phyloP scores from a whole-genome alignment of 2,329 filamentous ascomycete genomes.

The Aspergillus eucalypticola region DNA sequence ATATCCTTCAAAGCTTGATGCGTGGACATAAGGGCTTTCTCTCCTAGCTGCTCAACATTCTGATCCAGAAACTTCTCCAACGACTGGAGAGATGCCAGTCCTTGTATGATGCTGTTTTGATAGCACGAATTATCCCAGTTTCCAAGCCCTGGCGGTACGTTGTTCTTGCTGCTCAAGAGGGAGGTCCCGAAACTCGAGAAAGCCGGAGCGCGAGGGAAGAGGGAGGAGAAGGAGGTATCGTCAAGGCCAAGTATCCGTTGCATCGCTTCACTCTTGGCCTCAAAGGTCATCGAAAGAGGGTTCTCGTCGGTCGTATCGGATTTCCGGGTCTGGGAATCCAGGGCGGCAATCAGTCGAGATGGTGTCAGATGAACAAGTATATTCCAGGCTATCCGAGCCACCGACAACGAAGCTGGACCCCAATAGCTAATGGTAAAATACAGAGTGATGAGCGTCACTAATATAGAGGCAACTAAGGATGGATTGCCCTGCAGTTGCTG shows the following conservation, averaged over 20 bases:
- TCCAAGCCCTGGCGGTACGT: slow-evolving; percentile 64
- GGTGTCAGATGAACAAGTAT: slow-evolving; percentile 42
- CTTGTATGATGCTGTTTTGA: slow-evolving; percentile 92
- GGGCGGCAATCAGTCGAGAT: slow-evolving; percentile 41
- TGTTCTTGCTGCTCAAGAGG: slow-evolving; percentile 37
- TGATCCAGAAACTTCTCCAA: slow-evolving; percentile 66
- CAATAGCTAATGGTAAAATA: slow-evolving; percentile 35
- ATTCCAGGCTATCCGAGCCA: slow-evolving; percentile 41
- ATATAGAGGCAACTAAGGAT: slow-evolving; percentile 29
- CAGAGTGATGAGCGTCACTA: slow-evolving; percentile 30
- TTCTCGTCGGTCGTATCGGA: slow-evolving; percentile 43
- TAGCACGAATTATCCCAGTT: slow-evolving; percentile 97
- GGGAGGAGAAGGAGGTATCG: slow-evolving; percentile 59
- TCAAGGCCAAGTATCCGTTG: slow-evolving; percentile 64
- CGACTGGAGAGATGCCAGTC: slow-evolving; percentile 72
- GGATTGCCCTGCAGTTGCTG: slow-evolving; percentile 30
- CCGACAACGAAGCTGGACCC: slow-evolving; percentile 29
- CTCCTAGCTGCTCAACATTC: slow-evolving; percentile 40
- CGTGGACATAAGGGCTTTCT: slow-evolving; percentile 46
- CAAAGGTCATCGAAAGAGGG: slow-evolving; percentile 35
- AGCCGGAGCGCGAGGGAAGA: slow-evolving; percentile 57
- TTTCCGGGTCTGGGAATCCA: slow-evolving; percentile 54
- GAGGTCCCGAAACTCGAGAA: slow-evolving; percentile 56
- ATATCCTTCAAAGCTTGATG: slow-evolving; percentile 63
- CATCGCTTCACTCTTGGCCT: slow-evolving; percentile 66